Conservation (phyloP, 2,329 filamentous ascomycete genomes). For the Coleophoma eucalyptorum region DNA sequence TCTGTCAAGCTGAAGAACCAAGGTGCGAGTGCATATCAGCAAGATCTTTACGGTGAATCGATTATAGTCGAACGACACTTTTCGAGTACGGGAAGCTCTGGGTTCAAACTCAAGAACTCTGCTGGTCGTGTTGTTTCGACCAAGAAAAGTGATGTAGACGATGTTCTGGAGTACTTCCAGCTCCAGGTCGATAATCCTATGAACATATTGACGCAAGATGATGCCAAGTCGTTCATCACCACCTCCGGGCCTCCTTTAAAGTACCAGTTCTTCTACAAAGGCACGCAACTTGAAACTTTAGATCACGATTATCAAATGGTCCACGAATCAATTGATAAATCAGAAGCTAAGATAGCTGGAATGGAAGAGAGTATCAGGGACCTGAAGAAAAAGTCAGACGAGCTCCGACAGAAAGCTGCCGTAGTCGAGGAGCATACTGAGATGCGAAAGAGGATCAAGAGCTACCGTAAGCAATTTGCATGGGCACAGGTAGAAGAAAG, state of each 20-base stretch:
- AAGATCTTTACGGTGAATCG: constrained; percentile 74
- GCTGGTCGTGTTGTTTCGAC: constrained; percentile 69
- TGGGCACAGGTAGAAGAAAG: constrained; percentile 84
- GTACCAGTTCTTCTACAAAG: constrained; percentile 94
- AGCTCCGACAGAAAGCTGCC: constrained; percentile 61
- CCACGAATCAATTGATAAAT: constrained; percentile 72
- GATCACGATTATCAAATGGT: constrained; percentile 88
- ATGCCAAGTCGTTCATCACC: constrained; percentile 89
- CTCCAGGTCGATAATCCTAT: constrained; percentile 96
- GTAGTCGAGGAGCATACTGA: constrained; percentile 62
- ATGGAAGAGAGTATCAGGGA: constrained; percentile 60
- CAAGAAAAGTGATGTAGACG: constrained; percentile 83
- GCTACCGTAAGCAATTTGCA: constrained; percentile 64
- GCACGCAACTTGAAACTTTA: constrained; percentile 87
- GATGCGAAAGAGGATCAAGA: constrained; percentile 56
- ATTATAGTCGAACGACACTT: constrained; percentile 94
- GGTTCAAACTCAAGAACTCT: constrained; percentile 82
- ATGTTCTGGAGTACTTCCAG: constrained; percentile 89
- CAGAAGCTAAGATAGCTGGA: constrained; percentile 57
- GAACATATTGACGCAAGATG: constrained; percentile 93
- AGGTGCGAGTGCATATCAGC: constrained; percentile 79
- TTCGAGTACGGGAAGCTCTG: constrained; percentile 66
- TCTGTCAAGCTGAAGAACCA: constrained; percentile 88
- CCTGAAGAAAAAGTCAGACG: constrained; percentile 54
- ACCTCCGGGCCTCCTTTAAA: constrained; percentile 78